Evolutionary conservation across 139 green algal species (phyloP), one percentile per base, ranked within the genome.

Genomic region (Asterochloris erici): DNA sequence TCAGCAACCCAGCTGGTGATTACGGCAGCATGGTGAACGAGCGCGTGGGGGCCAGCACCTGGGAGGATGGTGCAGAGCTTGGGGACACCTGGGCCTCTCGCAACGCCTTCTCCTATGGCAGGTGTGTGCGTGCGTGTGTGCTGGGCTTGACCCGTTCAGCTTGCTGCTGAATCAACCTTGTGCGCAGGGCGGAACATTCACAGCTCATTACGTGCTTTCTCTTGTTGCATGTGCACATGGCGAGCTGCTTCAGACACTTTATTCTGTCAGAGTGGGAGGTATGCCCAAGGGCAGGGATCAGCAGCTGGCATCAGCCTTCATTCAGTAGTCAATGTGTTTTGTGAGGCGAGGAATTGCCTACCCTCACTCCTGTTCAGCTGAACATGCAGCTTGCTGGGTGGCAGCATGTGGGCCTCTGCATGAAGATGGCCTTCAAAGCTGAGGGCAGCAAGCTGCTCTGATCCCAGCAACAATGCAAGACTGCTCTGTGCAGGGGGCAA

Each of bases 11-110:
- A 9, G 92, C 93, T 61, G 93, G 93, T 27, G 96, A 99, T 87
- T 99, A 98, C 81, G 97, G 96, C 61, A 96, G 89, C 70, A 99
- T 99, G 97, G 97, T 99, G 78, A 99, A 99, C 77, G 97, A 99
- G 91, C 89, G 96, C 13, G 94, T 99, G 60, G 97, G 97, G 0
- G 85, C 90, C 12, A 82, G 84, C 74, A 87, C 92, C 74, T 97
- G 94, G 94, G 88, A 95, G 81, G 89, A 89, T 66, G 91, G 94
- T 14, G 86, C 91, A 6, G 97, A 99, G 90, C 91, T 99, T 64
- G 97, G 95, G 0, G 92, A 96, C 84, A 99, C 97, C 0, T 99
- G 97, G 97, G 93, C 89, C 16, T 95, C 93, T 0, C 85, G 97
- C 24, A 99, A 99, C 85, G 87, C 95, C 16, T 99, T 97, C 92